A percentile compares a stretch with the other conserved stretches of the same genome.
Conservation (phyloP, 441 rosid genomes). For the Geranium incanum region DNA sequence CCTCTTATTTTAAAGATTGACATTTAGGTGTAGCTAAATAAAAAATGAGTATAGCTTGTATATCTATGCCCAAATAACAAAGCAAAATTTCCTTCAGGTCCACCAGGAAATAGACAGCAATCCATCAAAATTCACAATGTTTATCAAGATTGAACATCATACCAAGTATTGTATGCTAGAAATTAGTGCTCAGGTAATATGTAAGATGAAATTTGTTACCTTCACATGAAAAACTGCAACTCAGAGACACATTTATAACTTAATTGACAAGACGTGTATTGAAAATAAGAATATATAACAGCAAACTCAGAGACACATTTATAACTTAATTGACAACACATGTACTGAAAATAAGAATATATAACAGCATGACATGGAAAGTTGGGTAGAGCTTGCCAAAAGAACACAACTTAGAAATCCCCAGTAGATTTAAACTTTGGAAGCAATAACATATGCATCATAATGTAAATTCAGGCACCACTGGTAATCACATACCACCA, state of each 20-base stretch:
- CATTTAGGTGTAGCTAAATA: no score
- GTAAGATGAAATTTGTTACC: not conserved
- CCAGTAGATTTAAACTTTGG: not conserved
- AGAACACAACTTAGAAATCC: not conserved
- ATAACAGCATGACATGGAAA: not conserved
- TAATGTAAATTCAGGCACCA: not conserved
- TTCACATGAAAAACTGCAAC: not conserved
- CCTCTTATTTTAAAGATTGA: no score
- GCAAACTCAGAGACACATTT: not conserved
- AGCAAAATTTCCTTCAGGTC: no score
- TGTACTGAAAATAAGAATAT: not conserved
- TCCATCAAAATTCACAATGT: not conserved
- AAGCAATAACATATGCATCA: not conserved
- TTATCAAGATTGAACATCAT: not conserved
- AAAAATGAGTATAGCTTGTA: no score
- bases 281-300: not conserved
- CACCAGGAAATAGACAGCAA: no score
- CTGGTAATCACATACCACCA: not conserved
- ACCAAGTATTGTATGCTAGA: not conserved
- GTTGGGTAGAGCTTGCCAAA: not conserved
- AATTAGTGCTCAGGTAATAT: not conserved
- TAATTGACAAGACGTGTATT: not conserved
- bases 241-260: not conserved
- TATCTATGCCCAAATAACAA: no score
- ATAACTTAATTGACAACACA: not conserved